These are phyloP conservation scores for Colletotrichum sp. DNA, from an alignment of 2,329 filamentous ascomycete genomes.

Conservation along the genomic window DNA sequence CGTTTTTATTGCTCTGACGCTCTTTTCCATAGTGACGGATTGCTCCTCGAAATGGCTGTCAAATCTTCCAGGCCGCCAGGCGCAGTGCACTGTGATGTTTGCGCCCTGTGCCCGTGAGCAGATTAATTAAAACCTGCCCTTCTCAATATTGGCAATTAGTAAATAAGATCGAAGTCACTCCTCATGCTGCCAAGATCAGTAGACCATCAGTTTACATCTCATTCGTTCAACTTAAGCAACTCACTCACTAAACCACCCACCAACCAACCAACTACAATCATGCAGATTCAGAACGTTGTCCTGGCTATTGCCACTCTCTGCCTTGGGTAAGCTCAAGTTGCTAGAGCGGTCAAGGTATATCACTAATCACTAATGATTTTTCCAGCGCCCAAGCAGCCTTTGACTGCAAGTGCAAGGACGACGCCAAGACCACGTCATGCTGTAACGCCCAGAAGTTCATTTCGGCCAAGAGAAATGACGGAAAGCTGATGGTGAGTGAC, in stretches of 20 bases:
- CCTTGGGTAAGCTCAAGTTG: not conserved
- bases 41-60: not conserved
- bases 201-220: not conserved
- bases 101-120: not conserved
- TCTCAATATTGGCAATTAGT: not conserved
- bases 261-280: not conserved
- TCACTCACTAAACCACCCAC: not conserved
- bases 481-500: not conserved
- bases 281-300: not conserved
- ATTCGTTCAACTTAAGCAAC: not conserved
- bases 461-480: not conserved
- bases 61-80: not conserved
- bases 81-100: not conserved
- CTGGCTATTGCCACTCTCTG: not conserved
- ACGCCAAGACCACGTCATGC: not conserved
- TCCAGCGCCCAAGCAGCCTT: not conserved
- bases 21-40: not conserved
- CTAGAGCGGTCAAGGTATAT: not conserved
- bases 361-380: not conserved
- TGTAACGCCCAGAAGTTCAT: not conserved
- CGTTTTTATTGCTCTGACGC: not conserved
- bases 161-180: not conserved
- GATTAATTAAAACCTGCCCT: not conserved
- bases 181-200: not conserved
- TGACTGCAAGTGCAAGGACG: not conserved